phyloP scores from a whole-genome alignment of 306 rosid genomes.

The Chamaecrista fasciculata region DNA sequence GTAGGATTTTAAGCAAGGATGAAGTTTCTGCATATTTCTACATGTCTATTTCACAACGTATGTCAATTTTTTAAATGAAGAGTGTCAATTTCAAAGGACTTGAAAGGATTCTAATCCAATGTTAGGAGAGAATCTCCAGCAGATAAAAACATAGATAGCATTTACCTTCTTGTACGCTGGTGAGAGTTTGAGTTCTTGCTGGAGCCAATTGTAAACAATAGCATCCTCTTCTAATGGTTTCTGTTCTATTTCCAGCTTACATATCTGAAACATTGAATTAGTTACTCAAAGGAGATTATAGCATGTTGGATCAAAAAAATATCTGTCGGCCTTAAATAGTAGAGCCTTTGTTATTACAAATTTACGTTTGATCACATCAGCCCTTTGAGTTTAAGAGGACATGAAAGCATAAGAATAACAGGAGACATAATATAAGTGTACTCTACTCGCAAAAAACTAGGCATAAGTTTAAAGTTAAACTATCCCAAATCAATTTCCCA shows the following conservation, averaged over 20 bases:
- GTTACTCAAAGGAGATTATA: constrained; percentile 9
- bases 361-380: constrained; percentile 68
- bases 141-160: neutral
- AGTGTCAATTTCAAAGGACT: no score
- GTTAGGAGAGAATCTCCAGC: neutral
- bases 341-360: constrained; percentile 80
- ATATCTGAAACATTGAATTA: constrained; percentile 53
- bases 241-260: constrained; percentile 76
- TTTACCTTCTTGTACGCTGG: constrained; percentile 86
- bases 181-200: constrained; percentile 85
- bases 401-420: constrained; percentile 15
- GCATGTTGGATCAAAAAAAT: constrained; percentile 55
- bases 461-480: neutral
- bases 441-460: neutral
- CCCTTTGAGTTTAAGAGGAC: constrained; percentile 51
- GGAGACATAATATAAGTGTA: neutral
- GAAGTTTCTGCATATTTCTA: constrained; percentile 41
- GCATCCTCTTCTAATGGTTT: constrained; percentile 88
- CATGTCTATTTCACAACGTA: neutral
- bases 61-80: no score
- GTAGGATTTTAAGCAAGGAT: constrained; percentile 40
- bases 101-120: neutral
- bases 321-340: constrained; percentile 74
- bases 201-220: constrained; percentile 77
- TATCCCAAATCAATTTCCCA: constrained; percentile 1